Evolutionary conservation across 805 yeast species (phyloP), one percentile per base, ranked within the genome.

Genomic region (Saturnispora besseyi): DNA sequence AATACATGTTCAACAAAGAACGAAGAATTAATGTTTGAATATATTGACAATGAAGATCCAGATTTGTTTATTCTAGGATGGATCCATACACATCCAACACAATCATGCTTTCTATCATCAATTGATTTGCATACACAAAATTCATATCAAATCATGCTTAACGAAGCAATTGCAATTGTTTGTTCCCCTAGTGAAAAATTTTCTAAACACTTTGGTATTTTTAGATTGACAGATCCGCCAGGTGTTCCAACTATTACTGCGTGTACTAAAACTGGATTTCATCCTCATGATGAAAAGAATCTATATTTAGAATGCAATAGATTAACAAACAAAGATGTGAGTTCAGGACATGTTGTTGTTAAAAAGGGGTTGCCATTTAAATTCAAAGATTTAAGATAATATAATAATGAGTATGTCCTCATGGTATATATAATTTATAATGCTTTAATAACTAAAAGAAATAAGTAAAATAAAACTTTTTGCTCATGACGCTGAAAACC

Each of bases 31-130:
- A 60, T 81, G 52, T 80, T 81, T 57, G 77, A 75, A 41, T 76
- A 68, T 54, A 72, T 80, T 41, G 86, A 81, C 58, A 55, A 64
- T 31, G 67, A 75, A 48, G 82, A 77, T 52, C 57, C 57, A 3
- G 55, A 54, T 38, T 62, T 82, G 42, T 79, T 81, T 57, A 75
- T 81, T n/a, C 66, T 81, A 2, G 87, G 87, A 3, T 81, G 87
- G 87, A 82, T 81, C 48, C 87, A 81, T 61, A 82, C 87, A 9
- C 87, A 81, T 59, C 87, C 87, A 5, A 77, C 86, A 10, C 87
- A 81, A 59, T 69, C 84, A n/a, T 81, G 87, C 55, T 81, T 81
- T 59, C 62, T 81, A 61, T 77, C 83, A 11, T 78, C 84, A 0
- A 77, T 81, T 43, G 87, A 81, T 58, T 63, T 81, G 48, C 87